These are phyloP conservation scores for Chamaenerion angustifolium DNA, from an alignment of 345 rosid genomes.

Conservation along the genomic window DNA sequence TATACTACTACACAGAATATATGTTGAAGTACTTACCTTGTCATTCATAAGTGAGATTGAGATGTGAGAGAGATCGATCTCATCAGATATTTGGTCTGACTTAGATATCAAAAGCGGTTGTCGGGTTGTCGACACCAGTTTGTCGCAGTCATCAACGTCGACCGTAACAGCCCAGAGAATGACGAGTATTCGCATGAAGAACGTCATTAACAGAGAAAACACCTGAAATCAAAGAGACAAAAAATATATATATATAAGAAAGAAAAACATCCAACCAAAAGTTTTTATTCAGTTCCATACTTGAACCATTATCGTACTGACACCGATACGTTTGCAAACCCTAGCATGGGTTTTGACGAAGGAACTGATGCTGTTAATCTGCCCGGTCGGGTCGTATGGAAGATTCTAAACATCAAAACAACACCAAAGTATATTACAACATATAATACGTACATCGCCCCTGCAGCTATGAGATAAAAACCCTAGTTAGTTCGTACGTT, in stretches of 20 bases:
- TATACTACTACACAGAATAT: no score
- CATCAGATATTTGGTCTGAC: constrained; percentile 35
- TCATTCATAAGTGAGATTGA: constrained; percentile 76
- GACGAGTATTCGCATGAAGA: constrained; percentile 63
- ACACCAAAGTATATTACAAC: no score
- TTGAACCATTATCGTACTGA: constrained; percentile 51
- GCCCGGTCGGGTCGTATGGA: constrained; percentile 86
- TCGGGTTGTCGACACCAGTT: constrained; percentile 37
- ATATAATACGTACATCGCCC: no score
- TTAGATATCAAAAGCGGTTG: constrained; percentile 66
- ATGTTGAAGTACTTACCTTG: no score
- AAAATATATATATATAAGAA: neutral
- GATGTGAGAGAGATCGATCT: constrained; percentile 30
- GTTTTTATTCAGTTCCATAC: constrained; percentile 19
- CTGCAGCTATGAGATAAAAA: no score
- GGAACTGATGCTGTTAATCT: constrained; percentile 46
- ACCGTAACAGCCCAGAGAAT: constrained; percentile 28
- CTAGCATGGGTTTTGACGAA: constrained; percentile 56
- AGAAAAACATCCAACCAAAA: no score
- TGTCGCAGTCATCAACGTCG: constrained; percentile 58
- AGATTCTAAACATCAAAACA: constrained; percentile 40
- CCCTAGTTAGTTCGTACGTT: no score
- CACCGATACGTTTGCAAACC: constrained; percentile 80
- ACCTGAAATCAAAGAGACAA: constrained; percentile 27
- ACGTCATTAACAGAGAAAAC: constrained; percentile 49